Conservation (phyloP, 2,329 filamentous ascomycete genomes). For the Colletotrichum caudatum region DNA sequence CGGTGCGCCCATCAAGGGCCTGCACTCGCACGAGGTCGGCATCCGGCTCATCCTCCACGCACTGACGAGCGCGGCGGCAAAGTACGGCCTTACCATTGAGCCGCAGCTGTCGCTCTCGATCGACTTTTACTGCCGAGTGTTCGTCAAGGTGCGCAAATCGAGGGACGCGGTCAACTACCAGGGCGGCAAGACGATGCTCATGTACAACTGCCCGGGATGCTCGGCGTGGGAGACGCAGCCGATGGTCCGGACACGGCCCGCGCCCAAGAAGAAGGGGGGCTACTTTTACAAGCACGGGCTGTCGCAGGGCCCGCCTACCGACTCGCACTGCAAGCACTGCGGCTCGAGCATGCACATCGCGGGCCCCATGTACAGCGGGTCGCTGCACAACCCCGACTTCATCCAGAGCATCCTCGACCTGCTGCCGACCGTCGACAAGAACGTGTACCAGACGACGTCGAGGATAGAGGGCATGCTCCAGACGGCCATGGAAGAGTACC, state of each 20-base stretch:
- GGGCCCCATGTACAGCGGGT: slow-evolving; percentile 95
- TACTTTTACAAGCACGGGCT: slow-evolving; percentile 84
- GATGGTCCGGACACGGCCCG: slow-evolving; percentile 76
- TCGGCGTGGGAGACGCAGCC: slow-evolving; percentile 91
- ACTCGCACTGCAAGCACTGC: slow-evolving; percentile 82
- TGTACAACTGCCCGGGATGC: slow-evolving; percentile 91
- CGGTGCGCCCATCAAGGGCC: slow-evolving; percentile 85
- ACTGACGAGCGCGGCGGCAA: slow-evolving; percentile 82
- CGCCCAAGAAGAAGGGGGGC: slow-evolving; percentile 75
- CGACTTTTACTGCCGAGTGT: slow-evolving; percentile 93
- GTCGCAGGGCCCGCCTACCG: slow-evolving; percentile 75
- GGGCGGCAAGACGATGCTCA: slow-evolving; percentile 90
- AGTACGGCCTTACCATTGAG: slow-evolving; percentile 89
- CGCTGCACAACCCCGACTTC: slow-evolving; percentile 86
- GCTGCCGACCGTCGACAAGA: slow-evolving; percentile 73
- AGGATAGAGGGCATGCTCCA: slow-evolving; percentile 93
- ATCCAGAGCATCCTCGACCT: slow-evolving; percentile 81
- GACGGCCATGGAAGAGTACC: slow-evolving; percentile 83
- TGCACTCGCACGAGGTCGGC: slow-evolving; percentile 89
- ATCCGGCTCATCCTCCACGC: slow-evolving; percentile 87
- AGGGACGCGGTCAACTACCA: slow-evolving; percentile 90
- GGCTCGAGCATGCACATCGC: slow-evolving; percentile 86
- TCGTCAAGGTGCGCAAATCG: slow-evolving; percentile 83
- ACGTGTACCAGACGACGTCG: slow-evolving; percentile 81
- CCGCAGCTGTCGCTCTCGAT: slow-evolving; percentile 93